Evolutionary conservation across 2,329 filamentous ascomycete genomes (phyloP).

Genomic region (Xylaria sp.): DNA sequence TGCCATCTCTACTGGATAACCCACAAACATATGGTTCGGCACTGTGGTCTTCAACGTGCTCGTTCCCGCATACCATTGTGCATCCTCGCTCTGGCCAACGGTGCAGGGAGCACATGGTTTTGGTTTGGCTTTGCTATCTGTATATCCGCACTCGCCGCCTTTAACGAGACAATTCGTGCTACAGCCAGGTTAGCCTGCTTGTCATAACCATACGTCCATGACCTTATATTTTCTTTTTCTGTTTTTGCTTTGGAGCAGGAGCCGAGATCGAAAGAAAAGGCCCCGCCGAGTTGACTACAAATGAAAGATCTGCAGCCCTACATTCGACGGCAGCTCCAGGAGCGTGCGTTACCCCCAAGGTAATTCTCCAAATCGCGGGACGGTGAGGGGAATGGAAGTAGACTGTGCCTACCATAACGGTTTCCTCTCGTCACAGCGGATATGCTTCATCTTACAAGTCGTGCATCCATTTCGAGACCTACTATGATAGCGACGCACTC

Average conservation of each 20-base stretch:
- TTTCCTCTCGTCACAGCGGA: constrained; percentile 44
- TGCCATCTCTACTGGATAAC: constrained; percentile 38
- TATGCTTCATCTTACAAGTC: constrained; percentile 43
- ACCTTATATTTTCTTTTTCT: background rate
- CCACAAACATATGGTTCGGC: constrained; percentile 37
- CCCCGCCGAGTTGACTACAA: constrained; percentile 30
- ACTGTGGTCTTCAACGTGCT: constrained; percentile 33
- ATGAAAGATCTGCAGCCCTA: constrained; percentile 35
- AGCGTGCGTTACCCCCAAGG: constrained; percentile 13
- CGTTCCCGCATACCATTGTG: constrained; percentile 34
- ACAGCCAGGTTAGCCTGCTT: constrained; percentile 27
- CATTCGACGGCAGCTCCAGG: constrained; percentile 26
- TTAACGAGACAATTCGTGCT: constrained; percentile 44
- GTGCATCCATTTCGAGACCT: constrained; percentile 44
- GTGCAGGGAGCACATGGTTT: constrained; percentile 30
- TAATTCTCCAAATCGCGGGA: constrained; percentile 23
- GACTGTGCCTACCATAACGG: constrained; percentile 42
- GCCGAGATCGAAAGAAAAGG: constrained; percentile 7
- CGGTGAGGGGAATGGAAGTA: constrained; percentile 24
- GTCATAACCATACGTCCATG: background rate
- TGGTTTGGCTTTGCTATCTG: constrained; percentile 35
- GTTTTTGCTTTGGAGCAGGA: background rate
- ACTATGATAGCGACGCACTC: constrained; percentile 42
- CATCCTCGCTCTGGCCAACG: constrained; percentile 25
- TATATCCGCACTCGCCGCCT: constrained; percentile 42